phyloP scores from a whole-genome alignment of 1,139 yeast species.

The Suhomyces guaymorum region DNA sequence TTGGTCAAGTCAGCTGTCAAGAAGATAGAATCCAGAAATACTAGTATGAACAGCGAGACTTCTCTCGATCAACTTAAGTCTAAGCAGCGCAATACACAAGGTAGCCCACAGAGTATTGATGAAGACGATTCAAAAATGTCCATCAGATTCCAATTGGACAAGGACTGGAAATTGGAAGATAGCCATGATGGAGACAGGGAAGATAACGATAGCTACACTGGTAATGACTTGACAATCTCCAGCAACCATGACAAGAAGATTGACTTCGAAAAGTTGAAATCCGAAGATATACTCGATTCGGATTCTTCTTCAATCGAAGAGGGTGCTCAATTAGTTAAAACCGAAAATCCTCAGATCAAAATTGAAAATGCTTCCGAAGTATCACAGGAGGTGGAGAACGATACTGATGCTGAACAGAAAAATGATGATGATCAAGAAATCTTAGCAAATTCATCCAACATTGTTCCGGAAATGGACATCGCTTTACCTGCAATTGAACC shows the following conservation, averaged over 20 bases:
- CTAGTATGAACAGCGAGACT: constrained; percentile 4
- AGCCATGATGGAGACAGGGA: constrained; percentile 48
- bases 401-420: constrained; percentile 12
- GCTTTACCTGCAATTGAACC: constrained; percentile 42
- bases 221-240: constrained; percentile 21
- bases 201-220: constrained; percentile 38
- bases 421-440: constrained; percentile 15
- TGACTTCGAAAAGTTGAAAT: constrained; percentile 17
- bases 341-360: too few relatives aligned
- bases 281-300: constrained; percentile 7
- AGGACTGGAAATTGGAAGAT: constrained; percentile 45
- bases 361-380: too few relatives aligned
- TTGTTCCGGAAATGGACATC: constrained; percentile 41
- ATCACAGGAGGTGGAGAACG: neutral
- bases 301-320: constrained; percentile 6
- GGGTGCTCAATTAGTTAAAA: too few relatives aligned
- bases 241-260: constrained; percentile 12
- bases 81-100: constrained; percentile 1
- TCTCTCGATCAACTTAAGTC: too few relatives aligned
- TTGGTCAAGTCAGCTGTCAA: constrained; percentile 11
- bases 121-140: constrained; percentile 27
- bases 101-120: constrained; percentile 4
- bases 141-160: constrained; percentile 37
- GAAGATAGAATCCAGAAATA: constrained; percentile 9
- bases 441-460: constrained; percentile 46